Evolutionary conservation across 805 yeast genomes (phyloP), one percentile per base, ranked within the genome.

Genomic region (Sugiyamaella marilandica): DNA sequence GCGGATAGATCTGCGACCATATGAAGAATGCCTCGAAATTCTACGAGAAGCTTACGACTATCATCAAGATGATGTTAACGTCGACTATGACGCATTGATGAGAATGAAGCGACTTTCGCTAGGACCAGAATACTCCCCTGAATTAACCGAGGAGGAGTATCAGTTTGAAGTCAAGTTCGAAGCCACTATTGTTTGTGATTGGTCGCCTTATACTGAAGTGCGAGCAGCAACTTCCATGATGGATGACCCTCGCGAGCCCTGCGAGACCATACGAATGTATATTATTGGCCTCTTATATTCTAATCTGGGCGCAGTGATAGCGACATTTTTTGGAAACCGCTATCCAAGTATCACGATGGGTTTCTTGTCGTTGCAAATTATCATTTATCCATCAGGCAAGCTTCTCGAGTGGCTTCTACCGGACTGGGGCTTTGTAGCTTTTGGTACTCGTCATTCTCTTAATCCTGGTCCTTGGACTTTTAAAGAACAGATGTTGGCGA

Each of bases 401-500:
- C 56, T 73, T 11, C 19, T 39, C 21, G 46, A 26, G 14, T 13
- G 21, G 19, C 8, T 24, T 2, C 44, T 62, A 9, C 82, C 82
- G 33, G 74, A 74, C 51, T 70, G 67, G 66, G 70, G 73, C 5
- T 62, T 77, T 58, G 70, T 64, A 2, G 48, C 74, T 50, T 58
- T 62, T 43, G 75, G 80, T 46, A 67, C 61, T 29, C 68, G 74
- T 62, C 66, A 67, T 58, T 71, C 74, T 9, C 64, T 82, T 50
- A 81, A 81, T 63, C 84, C 84, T 2, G 85, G 87, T 9, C 83
- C 84, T 10, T 84, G 86, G 84, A 70, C 74, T 26, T 72, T 65
- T 56, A 83, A 83, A 61, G 88, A 84, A 61, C 88, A 83, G 64
- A 81, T 82, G 83, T 73, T 84, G 53, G 72, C 84, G 1, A 79